phyloP scores from a whole-genome alignment of 2,329 filamentous ascomycete species.

The Eurotiales sp. region DNA sequence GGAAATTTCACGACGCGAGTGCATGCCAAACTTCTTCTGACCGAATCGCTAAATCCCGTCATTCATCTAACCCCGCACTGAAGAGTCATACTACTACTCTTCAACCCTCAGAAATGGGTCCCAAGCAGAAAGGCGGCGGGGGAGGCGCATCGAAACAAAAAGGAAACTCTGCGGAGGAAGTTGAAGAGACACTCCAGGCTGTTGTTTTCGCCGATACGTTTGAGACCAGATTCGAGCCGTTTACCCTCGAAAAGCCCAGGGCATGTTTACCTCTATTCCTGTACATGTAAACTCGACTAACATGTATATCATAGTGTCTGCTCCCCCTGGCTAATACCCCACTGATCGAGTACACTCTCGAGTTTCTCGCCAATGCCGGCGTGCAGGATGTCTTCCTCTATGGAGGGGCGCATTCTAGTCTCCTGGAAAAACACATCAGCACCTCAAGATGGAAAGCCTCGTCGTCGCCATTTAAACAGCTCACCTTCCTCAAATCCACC shows the following conservation, averaged over 20 bases:
- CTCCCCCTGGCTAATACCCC: slow-evolving; percentile 90
- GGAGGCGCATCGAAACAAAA: slow-evolving; percentile 28
- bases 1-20: no score
- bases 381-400: slow-evolving; percentile 95
- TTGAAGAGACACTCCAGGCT: slow-evolving; percentile 61
- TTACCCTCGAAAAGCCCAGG: slow-evolving; percentile 82
- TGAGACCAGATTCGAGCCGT: slow-evolving; percentile 84
- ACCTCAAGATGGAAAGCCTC: slow-evolving; percentile 69
- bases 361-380: slow-evolving; percentile 90
- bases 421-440: slow-evolving; percentile 80
- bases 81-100: no score
- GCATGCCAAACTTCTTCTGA: no score
- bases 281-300: background rate
- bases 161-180: slow-evolving; percentile 50
- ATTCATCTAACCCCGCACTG: no score
- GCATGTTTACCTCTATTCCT: slow-evolving; percentile 49
- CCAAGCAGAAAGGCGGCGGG: slow-evolving; percentile 28
- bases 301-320: slow-evolving; percentile 62
- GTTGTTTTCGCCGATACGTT: slow-evolving; percentile 83
- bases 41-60: no score
- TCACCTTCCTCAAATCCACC: slow-evolving; percentile 83
- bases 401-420: slow-evolving; percentile 79
- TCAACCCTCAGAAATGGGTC: slow-evolving; percentile 24
- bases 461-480: slow-evolving; percentile 73
- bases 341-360: slow-evolving; percentile 94